phyloP scores from a whole-genome alignment of 352 stramenopile genomes.

The Salisapilia sapeloensis region DNA sequence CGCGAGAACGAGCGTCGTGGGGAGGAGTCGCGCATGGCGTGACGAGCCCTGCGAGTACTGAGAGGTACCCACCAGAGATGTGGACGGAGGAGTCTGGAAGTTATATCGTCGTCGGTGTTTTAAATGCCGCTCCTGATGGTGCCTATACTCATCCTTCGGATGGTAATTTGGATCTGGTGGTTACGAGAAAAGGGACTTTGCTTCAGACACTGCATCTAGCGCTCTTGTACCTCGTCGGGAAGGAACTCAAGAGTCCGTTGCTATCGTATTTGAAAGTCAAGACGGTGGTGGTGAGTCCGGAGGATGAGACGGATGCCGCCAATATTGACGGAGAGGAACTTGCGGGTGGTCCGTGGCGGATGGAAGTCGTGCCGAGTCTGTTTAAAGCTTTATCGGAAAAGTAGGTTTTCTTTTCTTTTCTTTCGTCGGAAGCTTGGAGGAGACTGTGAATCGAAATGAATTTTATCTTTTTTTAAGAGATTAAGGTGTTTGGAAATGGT shows the following conservation, averaged over 20 bases:
- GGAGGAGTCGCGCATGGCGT: conserved; percentile 27
- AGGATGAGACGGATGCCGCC: conserved; percentile 43
- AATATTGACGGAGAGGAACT: conserved; percentile 77
- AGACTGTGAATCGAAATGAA: no score
- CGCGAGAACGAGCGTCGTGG: conserved; percentile 45
- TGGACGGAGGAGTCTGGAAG: conserved; percentile 46
- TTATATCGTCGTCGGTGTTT: conserved; percentile 50
- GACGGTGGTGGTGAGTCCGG: conserved; percentile 42
- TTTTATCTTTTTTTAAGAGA: background rate
- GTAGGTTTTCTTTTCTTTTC: conserved; percentile 9
- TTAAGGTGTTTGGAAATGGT: conserved; percentile 3
- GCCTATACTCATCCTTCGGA: conserved; percentile 61
- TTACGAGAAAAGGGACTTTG: conserved; percentile 48
- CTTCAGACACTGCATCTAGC: conserved; percentile 20
- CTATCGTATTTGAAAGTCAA: conserved; percentile 74
- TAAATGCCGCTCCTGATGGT: conserved; percentile 58
- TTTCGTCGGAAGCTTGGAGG: conserved; percentile 4
- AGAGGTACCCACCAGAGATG: conserved; percentile 31
- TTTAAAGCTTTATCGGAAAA: conserved; percentile 80
- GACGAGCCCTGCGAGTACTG: conserved; percentile 35
- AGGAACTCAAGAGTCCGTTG: conserved; percentile 46
- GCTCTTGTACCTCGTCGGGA: conserved; percentile 50
- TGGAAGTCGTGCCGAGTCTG: conserved; percentile 71
- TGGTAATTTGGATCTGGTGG: conserved; percentile 59
- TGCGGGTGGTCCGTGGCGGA: conserved; percentile 43